Conservation (phyloP, 129 eudicot genomes). For the Solidago caesia region DNA sequence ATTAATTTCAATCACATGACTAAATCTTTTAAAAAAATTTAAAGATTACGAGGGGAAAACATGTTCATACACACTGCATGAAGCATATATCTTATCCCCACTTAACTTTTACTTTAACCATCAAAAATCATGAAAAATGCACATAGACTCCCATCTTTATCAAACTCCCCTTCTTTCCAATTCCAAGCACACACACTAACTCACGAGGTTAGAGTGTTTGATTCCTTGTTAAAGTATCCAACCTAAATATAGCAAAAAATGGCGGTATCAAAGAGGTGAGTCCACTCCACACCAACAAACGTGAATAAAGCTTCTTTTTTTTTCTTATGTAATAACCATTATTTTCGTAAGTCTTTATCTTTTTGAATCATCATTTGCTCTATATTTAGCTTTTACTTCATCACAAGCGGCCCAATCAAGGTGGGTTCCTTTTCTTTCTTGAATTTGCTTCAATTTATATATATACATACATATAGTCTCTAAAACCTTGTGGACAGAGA, state of each 20-base stretch:
- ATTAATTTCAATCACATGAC: no score
- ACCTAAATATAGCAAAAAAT: slow-evolving; percentile 32
- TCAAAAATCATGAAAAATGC: no score
- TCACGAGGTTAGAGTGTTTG: slow-evolving; percentile 5
- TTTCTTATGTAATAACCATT: slow-evolving; percentile 4
- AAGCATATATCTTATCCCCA: no score
- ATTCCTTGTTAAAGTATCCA: slow-evolving; percentile 13
- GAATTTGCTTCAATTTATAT: slow-evolving; percentile 11
- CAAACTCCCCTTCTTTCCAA: neutral
- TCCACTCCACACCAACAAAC: slow-evolving; percentile 17
- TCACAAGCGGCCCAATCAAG: slow-evolving; percentile 9
- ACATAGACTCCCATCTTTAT: neutral
- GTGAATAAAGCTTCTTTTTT: slow-evolving; percentile 23
- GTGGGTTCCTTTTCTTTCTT: slow-evolving; percentile 4
- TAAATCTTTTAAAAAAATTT: no score
- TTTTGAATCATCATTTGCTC: slow-evolving; percentile 19
- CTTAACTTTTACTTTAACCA: no score
- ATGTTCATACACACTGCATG: no score
- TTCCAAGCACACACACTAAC: slow-evolving; percentile 1
- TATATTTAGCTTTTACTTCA: slow-evolving; percentile 24
- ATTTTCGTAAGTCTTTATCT: slow-evolving; percentile 2
- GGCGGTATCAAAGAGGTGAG: slow-evolving; percentile 16
- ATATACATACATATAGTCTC: neutral
- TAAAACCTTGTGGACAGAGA: no score
- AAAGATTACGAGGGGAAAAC: no score